Percentiles rank a stretch among this genome's conserved stretches.
Conservation (phyloP, 768 basidiomycete genomes). For the Termitomyces sp. region DNA sequence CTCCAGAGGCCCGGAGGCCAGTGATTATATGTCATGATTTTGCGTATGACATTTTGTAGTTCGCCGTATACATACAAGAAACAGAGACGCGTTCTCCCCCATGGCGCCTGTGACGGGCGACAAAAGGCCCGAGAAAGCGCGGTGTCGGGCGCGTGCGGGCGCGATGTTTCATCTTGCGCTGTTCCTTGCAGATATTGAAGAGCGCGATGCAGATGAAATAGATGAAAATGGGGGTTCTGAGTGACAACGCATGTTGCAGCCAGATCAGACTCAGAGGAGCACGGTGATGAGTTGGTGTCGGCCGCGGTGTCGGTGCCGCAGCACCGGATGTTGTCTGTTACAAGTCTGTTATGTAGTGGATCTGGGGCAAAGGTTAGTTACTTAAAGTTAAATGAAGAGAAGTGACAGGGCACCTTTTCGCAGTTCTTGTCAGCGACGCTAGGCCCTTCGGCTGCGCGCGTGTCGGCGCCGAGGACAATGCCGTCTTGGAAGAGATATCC, state of each 20-base stretch:
- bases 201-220: no score
- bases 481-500: constrained; percentile 93
- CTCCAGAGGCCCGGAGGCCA: constrained; percentile 39
- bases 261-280: no score
- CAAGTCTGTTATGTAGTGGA: constrained; percentile 95
- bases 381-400: no score
- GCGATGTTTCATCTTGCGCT: no score
- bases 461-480: constrained; percentile 94
- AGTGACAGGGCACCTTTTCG: constrained; percentile 79
- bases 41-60: constrained; percentile 58
- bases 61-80: constrained; percentile 85
- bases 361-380: no score
- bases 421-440: constrained; percentile 99
- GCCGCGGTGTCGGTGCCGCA: constrained; percentile 99
- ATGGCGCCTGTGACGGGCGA: constrained; percentile 91
- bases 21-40: no score
- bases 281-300: constrained; percentile 93
- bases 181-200: no score
- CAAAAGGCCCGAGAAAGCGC: constrained; percentile 91
- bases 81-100: constrained; percentile 86
- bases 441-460: constrained; percentile 88
- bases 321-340: constrained; percentile 93
- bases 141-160: no score
- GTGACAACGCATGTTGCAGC: no score
- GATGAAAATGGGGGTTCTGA: no score